Conservation (phyloP, 768 basidiomycete genomes). For the Lentinula guzmanii region DNA sequence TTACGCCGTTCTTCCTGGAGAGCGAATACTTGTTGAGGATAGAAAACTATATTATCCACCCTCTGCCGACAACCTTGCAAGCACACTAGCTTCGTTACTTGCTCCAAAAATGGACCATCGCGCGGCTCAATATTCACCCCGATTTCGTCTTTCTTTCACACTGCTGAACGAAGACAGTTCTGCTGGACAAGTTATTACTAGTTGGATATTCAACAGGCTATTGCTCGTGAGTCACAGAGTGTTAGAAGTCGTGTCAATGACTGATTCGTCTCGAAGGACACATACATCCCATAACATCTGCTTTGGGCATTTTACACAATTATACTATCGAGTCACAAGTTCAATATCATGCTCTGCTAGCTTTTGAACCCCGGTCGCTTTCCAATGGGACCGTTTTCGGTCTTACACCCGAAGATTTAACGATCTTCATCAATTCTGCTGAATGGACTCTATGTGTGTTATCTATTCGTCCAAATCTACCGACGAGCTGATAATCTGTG, state of each 20-base stretch:
- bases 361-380: constrained; percentile 54
- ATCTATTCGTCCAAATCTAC: background rate
- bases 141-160: constrained; percentile 87
- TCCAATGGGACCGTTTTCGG: constrained; percentile 40
- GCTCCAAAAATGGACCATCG: constrained; percentile 36
- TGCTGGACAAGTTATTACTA: constrained; percentile 46
- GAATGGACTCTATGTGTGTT: constrained; percentile 86
- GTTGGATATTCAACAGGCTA: constrained; percentile 66
- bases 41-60: constrained; percentile 25
- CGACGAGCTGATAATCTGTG: constrained; percentile 4
- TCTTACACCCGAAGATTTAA: constrained; percentile 76
- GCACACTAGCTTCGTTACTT: constrained; percentile 19
- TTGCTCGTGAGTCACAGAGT: constrained; percentile 46
- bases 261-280: constrained; percentile 43
- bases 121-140: constrained; percentile 70
- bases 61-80: constrained; percentile 30
- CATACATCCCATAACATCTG: constrained; percentile 57
- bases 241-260: background rate
- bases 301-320: constrained; percentile 70
- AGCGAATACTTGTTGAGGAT: constrained; percentile 12
- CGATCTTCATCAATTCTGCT: constrained; percentile 92
- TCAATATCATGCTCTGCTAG: constrained; percentile 85
- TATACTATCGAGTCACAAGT: constrained; percentile 94
- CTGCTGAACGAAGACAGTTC: constrained; percentile 87
- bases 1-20: background rate